Percentiles rank a stretch among this genome's conserved stretches.
phyloP scores from a whole-genome alignment of 2,329 filamentous ascomycete genomes.

The Arthrobotrys pseudoclavata region DNA sequence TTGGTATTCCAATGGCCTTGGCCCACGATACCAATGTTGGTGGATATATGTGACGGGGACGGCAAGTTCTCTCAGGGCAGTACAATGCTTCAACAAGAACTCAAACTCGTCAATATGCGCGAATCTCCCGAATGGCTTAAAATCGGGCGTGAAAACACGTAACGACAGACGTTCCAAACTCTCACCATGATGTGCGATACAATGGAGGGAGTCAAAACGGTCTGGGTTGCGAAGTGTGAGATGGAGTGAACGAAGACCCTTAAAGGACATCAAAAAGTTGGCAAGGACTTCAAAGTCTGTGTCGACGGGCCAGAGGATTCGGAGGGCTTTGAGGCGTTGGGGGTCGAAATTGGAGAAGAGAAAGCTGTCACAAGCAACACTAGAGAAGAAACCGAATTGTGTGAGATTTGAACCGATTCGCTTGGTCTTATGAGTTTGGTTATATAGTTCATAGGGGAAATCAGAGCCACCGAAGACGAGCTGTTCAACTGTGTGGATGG shows the following conservation, averaged over 20 bases:
- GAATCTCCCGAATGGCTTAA: constrained; percentile 43
- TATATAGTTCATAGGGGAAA: constrained; percentile 49
- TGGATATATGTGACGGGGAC: constrained; percentile 47
- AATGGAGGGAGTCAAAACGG: constrained; percentile 32
- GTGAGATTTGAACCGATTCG: constrained; percentile 47
- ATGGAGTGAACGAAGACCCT: constrained; percentile 45
- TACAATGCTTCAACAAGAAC: constrained; percentile 38
- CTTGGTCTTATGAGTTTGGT: constrained; percentile 28
- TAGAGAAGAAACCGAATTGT: constrained; percentile 55
- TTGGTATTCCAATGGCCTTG: background rate
- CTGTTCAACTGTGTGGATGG: constrained; percentile 37
- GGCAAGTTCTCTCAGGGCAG: constrained; percentile 42
- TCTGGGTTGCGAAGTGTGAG: constrained; percentile 49
- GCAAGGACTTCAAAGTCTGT: constrained; percentile 41
- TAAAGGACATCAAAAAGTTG: constrained; percentile 45
- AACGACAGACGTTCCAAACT: constrained; percentile 41
- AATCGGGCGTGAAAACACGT: constrained; percentile 46
- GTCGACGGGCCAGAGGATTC: constrained; percentile 54
- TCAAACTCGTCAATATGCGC: constrained; percentile 34
- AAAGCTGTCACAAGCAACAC: constrained; percentile 41
- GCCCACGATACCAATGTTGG: constrained; percentile 22
- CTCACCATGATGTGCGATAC: constrained; percentile 49
- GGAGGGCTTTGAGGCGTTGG: constrained; percentile 24
- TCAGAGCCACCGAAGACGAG: constrained; percentile 55
- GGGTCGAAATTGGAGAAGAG: constrained; percentile 40